Conservation (phyloP, 306 rosid species). For the Dicorynia guianensis region DNA sequence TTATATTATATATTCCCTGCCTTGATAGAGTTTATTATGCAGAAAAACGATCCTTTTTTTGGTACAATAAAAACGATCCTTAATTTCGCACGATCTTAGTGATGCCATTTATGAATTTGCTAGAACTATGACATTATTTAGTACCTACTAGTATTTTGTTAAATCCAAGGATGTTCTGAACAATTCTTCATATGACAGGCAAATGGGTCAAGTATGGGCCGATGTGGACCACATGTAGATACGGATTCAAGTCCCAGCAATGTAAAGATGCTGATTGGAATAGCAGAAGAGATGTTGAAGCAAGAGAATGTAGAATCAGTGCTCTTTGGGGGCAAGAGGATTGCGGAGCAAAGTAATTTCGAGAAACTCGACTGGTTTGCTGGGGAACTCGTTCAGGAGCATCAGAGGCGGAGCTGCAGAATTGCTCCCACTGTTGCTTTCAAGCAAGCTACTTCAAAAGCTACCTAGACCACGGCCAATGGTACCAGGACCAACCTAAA, state of each 20-base stretch:
- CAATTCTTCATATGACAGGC: constrained; percentile 63
- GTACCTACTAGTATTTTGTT: background rate
- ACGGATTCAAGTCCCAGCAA: constrained; percentile 80
- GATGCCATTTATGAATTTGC: background rate
- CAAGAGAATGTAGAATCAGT: constrained; percentile 97
- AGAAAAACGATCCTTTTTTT: too few relatives aligned
- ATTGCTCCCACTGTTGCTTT: constrained; percentile 99
- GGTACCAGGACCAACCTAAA: constrained; percentile 33
- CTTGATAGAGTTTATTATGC: too few relatives aligned
- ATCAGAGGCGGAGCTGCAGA: constrained; percentile 99
- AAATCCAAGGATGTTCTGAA: constrained; percentile 24
- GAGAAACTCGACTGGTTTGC: constrained; percentile 99
- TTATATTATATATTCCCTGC: too few relatives aligned
- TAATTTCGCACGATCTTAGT: background rate
- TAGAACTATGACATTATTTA: background rate
- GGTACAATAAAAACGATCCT: too few relatives aligned
- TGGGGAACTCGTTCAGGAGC: constrained; percentile 93
- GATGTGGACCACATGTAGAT: constrained; percentile 74
- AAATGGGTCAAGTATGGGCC: constrained; percentile 85
- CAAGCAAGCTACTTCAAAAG: constrained; percentile 86
- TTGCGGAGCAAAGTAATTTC: constrained; percentile 78
- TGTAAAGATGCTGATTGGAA: constrained; percentile 75
- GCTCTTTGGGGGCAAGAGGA: constrained; percentile 89
- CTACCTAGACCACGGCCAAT: constrained; percentile 45
- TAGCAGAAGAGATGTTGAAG: constrained; percentile 90